Evolutionary conservation across 345 rosid species (phyloP), one percentile per base, ranked within the genome.

Genomic region (Corchorus capsularis): DNA sequence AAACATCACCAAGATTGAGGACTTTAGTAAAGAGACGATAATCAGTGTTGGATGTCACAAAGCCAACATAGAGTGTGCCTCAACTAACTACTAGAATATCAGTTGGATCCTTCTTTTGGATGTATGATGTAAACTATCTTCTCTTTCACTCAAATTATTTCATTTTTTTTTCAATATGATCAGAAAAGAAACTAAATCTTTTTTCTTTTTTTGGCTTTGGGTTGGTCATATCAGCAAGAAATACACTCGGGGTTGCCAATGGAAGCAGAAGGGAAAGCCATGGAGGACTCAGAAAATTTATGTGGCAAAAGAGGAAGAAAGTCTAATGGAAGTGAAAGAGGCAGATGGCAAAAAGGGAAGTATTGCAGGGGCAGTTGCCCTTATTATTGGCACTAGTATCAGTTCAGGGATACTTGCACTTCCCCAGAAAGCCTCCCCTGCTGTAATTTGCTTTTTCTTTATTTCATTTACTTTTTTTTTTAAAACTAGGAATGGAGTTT

Each of bases 321-420:
- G n/a, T 71, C 63, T 69, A 2, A 12, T 62, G 35, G 52, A 45
- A 32, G 16, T 49, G 34, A 64, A 75, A 59, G 73, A 71, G 37
- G 76, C 3, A 55, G 67, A 46, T 64, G 74, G 79, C 68, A 82
- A 79, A 71, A 85, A 88, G 63, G 94, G 94, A 73, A 88, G 79
- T 0, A 70, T 86, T n/a, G 83, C 77, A 41, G 90, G 94, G 6
- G 94, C 92, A 8, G 86, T 83, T 72, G 91, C 91, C 22, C 86
- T 88, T 62, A 81, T 90, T 39, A 74, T 90, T 62, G 91, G 92
- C 46, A 88, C 91, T 43, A 87, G 90, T 78, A 87, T 88, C 68
- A 90, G 94, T 14, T 86, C 90, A 3, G 94, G 91, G 17, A 90
- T 88, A 22, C 91, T 87, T 75, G 88, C 89, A 6, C 89, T 90